Evolutionary conservation across 176 grass and related monocot species (phyloP), one percentile per base, ranked within the genome.

Genomic region (Bolboschoenus planiculmis): DNA sequence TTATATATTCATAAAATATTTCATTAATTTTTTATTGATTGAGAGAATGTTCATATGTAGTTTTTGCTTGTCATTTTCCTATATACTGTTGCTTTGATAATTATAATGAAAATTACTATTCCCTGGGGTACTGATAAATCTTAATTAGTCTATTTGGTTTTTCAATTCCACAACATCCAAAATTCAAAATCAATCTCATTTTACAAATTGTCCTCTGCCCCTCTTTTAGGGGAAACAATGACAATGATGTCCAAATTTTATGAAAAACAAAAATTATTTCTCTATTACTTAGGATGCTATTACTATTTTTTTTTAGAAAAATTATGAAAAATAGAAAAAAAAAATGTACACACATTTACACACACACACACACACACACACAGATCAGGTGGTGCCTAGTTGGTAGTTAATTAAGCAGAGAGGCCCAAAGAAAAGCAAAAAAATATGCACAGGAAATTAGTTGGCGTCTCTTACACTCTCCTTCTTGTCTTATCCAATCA

Each of bases 401-500:
- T 44, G 68, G 39, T 73, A 73, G 68, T 73, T 74, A 74, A n/a
- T n/a, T n/a, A n/a, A n/a, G n/a, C 37, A 39, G 40, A 74, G 3
- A 7, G 42, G 29, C 42, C 21, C 40, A 74, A 46, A 24, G 10
- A 18, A 51, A 76, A 24, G 43, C 27, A 53, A 31, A 77, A 76
- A 50, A 50, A 26, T 26, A 3, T 31, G 6, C 3, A 9, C 1
- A 53, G 27, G 24, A 53, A 77, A 53, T 20, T n/a, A 10, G 46
- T 20, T 77, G 44, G 46, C 46, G 46, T 77, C 23, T 53, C 44
- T 53, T 53, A 27, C 42, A 77, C 72, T 31, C 72, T 53, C 72
- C 39, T 73, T 76, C 14, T 76, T 76, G 72, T 76, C 72, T 16
- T 13, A 50, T 76, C 10, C 72, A 76, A 76, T 76, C 26, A 76